Evolutionary conservation across 495 filamentous ascomycete genomes (phyloP).

Genomic region (Clohesyomyces aquaticus): DNA sequence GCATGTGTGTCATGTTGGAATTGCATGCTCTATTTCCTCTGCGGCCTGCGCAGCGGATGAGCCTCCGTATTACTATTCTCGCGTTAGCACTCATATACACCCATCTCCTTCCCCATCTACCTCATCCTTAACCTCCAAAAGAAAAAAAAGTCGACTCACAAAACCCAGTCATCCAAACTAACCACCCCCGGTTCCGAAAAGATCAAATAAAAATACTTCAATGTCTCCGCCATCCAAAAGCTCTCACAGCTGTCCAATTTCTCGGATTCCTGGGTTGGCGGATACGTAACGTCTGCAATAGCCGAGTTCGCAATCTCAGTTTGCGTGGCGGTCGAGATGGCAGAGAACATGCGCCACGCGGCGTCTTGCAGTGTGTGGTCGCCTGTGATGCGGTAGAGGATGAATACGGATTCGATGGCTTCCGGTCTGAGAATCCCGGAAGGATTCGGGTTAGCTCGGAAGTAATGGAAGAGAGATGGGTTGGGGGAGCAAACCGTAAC

Average conservation of each 20-base stretch:
- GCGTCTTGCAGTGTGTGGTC: constrained; percentile 64
- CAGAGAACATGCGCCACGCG: constrained; percentile 77
- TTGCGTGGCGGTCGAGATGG: constrained; percentile 62
- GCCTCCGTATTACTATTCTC: constrained; percentile 33
- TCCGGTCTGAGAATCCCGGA: constrained; percentile 57
- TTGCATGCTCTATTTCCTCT: constrained; percentile 10
- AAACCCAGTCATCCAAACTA: constrained; percentile 37
- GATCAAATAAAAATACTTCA: constrained; percentile 37
- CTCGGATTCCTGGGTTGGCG: constrained; percentile 18
- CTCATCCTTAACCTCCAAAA: no score
- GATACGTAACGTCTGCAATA: constrained; percentile 59
- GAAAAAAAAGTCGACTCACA: constrained; percentile 27
- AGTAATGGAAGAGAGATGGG: neutral
- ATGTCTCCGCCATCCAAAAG: constrained; percentile 37
- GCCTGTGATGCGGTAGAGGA: constrained; percentile 76
- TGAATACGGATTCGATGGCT: constrained; percentile 61
- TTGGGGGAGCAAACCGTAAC: constrained; percentile 10
- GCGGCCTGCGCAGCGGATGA: constrained; percentile 32
- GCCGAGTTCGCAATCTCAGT: constrained; percentile 63
- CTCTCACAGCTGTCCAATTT: constrained; percentile 33
- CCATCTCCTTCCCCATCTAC: neutral
- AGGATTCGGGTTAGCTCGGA: constrained; percentile 40
- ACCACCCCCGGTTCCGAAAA: constrained; percentile 29
- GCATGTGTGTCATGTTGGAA: no score
- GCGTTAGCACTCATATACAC: constrained; percentile 3